Evolutionary conservation across 1,284 basidiomycete species (phyloP).

Genomic region (Cutaneotrichosporon mucoides): DNA sequence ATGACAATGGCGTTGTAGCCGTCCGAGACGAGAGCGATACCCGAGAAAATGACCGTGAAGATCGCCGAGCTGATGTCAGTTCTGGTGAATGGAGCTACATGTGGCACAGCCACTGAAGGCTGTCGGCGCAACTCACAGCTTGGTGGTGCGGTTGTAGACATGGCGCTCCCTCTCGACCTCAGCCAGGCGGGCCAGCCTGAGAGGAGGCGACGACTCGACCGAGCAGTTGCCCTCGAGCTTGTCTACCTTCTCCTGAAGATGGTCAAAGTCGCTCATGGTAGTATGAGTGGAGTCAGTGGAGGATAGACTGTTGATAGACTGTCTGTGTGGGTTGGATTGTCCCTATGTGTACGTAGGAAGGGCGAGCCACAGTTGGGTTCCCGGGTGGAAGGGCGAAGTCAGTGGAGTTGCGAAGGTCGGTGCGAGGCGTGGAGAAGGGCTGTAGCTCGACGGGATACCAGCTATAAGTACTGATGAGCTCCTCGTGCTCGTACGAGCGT

Average conservation of each 20-base stretch:
- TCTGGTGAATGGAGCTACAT: neutral
- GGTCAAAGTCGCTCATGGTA: neutral
- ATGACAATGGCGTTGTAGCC: slow-evolving; percentile 33
- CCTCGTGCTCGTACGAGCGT: too few species aligned
- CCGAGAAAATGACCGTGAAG: slow-evolving; percentile 8
- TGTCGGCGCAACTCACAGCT: slow-evolving; percentile 4
- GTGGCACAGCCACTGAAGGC: too few species aligned
- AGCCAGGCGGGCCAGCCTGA: slow-evolving; percentile 4
- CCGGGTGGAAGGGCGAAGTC: too few species aligned
- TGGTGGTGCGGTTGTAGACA: slow-evolving; percentile 13
- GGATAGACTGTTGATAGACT: neutral
- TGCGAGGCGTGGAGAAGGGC: too few species aligned
- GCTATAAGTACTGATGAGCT: too few species aligned
- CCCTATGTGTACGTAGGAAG: too few species aligned
- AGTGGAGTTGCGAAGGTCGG: too few species aligned
- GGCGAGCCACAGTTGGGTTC: too few species aligned
- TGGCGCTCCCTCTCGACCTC: slow-evolving; percentile 15
- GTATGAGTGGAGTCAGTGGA: neutral
- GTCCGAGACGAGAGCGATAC: slow-evolving; percentile 26
- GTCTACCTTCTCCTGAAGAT: slow-evolving; percentile 3
- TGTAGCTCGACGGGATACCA: too few species aligned
- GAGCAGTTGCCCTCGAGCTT: slow-evolving; percentile 1
- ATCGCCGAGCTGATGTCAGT: slow-evolving; percentile 10
- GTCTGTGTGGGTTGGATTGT: too few species aligned
- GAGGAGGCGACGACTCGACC: neutral